These are phyloP conservation scores for Aurinia saxatilis DNA, from an alignment of 345 rosid species.

Conservation along the genomic window DNA sequence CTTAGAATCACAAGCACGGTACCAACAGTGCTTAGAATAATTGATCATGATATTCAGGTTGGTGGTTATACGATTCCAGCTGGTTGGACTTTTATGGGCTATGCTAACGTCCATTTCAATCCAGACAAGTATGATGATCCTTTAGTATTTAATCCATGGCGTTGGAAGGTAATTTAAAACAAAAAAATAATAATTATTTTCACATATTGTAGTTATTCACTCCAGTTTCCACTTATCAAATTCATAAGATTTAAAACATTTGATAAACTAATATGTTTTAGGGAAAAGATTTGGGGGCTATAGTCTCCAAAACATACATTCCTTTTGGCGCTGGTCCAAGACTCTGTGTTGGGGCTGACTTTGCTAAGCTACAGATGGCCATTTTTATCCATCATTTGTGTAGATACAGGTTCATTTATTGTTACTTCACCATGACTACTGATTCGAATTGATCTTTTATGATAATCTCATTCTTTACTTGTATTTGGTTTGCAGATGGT, in stretches of 20 bases:
- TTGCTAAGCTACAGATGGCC: conserved; percentile 2
- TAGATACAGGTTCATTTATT: conserved; percentile 1
- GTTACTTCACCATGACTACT: background rate
- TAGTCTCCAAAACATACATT: background rate
- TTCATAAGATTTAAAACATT: background rate
- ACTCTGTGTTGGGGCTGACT: conserved; percentile 14
- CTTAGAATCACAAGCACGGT: conserved; percentile 10
- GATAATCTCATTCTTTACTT: background rate
- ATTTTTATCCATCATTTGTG: conserved; percentile 9
- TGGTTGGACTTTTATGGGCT: conserved; percentile 13
- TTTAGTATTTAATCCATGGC: conserved; percentile 13
- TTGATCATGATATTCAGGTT: background rate
- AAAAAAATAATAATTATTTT: too few species aligned
- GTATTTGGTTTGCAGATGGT: background rate
- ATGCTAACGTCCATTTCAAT: background rate
- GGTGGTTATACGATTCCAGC: conserved; percentile 6
- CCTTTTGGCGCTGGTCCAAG: conserved; percentile 20
- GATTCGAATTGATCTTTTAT: background rate
- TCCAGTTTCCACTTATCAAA: background rate
- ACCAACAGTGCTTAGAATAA: background rate
- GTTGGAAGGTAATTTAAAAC: conserved; percentile 14
- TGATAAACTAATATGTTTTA: background rate
- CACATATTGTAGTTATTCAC: background rate
- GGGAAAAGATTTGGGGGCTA: background rate
- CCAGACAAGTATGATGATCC: conserved; percentile 10